phyloP scores from a whole-genome alignment of 768 basidiomycete genomes.

The Tricholoma bakamatsutake region DNA sequence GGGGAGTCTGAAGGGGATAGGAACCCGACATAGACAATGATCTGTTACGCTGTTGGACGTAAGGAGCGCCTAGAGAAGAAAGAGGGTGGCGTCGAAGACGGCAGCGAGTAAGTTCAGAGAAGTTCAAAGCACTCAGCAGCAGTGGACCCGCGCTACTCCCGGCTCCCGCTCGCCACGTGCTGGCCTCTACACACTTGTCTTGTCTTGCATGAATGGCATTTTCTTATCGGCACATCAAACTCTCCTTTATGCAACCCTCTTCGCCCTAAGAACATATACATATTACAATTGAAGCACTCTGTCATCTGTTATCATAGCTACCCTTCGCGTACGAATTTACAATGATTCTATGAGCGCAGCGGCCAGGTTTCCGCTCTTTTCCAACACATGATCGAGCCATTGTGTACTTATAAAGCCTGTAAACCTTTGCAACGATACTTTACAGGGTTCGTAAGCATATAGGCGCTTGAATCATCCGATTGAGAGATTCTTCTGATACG shows the following conservation, averaged over 20 bases:
- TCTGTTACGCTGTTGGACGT: neutral
- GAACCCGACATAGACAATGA: conserved; percentile 44
- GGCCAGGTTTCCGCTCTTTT: neutral
- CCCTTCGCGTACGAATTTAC: neutral
- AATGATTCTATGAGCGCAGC: neutral
- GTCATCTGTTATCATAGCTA: neutral
- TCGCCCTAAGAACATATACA: no score
- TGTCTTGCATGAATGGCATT: no score
- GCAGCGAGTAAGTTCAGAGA: conserved; percentile 1
- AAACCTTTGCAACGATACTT: neutral
- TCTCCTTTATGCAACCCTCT: no score
- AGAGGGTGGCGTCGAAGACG: neutral
- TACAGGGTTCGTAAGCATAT: neutral
- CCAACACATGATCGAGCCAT: no score
- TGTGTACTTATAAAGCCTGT: no score
- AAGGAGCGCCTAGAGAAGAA: neutral
- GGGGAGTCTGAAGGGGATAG: conserved; percentile 60
- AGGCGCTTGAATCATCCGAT: neutral
- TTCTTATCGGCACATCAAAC: no score
- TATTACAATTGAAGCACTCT: no score
- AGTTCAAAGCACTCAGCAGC: neutral
- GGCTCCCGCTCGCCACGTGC: neutral
- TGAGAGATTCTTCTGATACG: neutral
- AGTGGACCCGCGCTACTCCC: neutral
- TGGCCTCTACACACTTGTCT: no score